These are phyloP conservation scores for Prunus yedoensis DNA, from an alignment of 331 rosid species.

Conservation along the genomic window DNA sequence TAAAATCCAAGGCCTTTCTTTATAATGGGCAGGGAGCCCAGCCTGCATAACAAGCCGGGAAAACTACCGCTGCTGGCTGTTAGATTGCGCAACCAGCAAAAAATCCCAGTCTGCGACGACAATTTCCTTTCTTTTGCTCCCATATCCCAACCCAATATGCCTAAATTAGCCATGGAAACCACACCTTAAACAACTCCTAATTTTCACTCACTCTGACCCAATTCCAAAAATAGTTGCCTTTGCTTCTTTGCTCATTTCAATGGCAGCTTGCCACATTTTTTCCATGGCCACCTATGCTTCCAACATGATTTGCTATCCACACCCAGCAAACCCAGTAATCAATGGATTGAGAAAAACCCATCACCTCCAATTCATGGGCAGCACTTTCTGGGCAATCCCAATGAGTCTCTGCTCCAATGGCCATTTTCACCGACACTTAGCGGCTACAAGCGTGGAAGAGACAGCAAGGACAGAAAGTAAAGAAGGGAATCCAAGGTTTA, in stretches of 20 bases:
- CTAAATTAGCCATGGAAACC: background rate
- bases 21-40: background rate
- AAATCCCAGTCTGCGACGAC: background rate
- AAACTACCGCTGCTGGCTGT: background rate
- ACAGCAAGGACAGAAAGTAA: slow-evolving; percentile 28
- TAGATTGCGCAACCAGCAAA: background rate
- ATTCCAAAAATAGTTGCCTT: background rate
- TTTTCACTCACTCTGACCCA: background rate
- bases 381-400: slow-evolving; percentile 7
- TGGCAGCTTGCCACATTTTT: background rate
- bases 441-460: slow-evolving; percentile 29
- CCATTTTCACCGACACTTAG: slow-evolving; percentile 29
- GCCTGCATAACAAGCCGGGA: background rate
- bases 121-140: background rate
- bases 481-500: slow-evolving; percentile 41
- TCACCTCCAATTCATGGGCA: background rate
- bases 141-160: background rate
- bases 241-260: background rate
- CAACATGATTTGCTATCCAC: slow-evolving; percentile 26
- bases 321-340: slow-evolving; percentile 30
- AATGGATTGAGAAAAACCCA: slow-evolving; percentile 25
- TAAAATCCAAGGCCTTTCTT: background rate
- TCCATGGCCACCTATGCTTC: slow-evolving; percentile 37
- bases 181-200: background rate
- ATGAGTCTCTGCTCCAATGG: slow-evolving; percentile 21